Base-by-base conservation (phyloP, 805 yeast species). In the Candida nanaspora region DNA sequence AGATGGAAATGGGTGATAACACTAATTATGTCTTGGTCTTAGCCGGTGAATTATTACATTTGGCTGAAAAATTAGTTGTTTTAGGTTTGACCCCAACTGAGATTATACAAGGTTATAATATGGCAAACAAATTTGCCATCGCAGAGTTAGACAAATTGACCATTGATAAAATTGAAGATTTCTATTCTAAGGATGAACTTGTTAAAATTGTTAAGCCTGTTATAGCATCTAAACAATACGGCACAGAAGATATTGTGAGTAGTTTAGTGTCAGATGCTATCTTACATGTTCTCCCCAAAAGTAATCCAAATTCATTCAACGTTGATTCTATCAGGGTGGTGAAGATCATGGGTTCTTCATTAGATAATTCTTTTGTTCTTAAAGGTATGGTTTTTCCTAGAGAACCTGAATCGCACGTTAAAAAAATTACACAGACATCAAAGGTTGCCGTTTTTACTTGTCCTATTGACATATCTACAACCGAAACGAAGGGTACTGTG, bases 401-500 rank as follows among this genome's bases (percentile, higher is more conserved):
- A 54, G 95, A 88, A 62, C 96, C 98, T n/a, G 98, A 91, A 62
- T 94, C 97, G 14, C 80, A 78, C 50, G 65, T 89, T 38, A 87
- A 86, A 59, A 74, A 80, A 46, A 67, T 83, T 42, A 59, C 53
- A 9, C 78, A 73, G 51, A 26, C 18, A 5, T 78, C 94, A 15
- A 88, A 86, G 61, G 98, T 93, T 35, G 98, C 86, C 9, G 89
- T 88, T 2, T 93, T 72, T 68, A 87, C 96, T 8, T 82, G 95
- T 62, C 97, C 98, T 22, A 78, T 93, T 41, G 98, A 93, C 65
- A 86, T 86, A 45, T 82, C 96, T 13, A 82, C 88, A 45, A 89
- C 98, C n/a, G 98, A 93, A 68, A 91, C 98, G 19, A 91, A 91
- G 67, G 98, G 98, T 38, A 93, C 98, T 14, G 98, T 93, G 37